Evolutionary conservation across 1,284 basidiomycete genomes (phyloP).

Genomic region (Hymenochaete sp.): DNA sequence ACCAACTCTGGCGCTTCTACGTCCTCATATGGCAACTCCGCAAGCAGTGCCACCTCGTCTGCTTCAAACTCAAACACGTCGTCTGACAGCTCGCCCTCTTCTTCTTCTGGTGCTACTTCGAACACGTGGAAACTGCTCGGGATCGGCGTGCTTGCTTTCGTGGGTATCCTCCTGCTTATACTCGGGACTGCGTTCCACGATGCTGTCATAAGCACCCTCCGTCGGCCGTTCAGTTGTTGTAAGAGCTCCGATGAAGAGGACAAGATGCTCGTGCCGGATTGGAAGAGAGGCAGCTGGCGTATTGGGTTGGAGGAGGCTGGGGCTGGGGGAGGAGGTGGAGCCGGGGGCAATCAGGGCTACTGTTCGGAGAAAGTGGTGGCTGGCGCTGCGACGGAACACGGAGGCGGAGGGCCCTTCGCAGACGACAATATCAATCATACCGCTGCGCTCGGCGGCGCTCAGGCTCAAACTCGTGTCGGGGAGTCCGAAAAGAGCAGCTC

Average conservation of each 20-base stretch:
- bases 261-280: conserved; percentile 16
- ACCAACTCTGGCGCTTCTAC: not conserved
- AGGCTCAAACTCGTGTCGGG: conserved; percentile 5
- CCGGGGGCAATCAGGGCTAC: conserved; percentile 1
- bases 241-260: conserved; percentile 3
- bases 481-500: conserved; percentile 3
- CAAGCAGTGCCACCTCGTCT: not conserved
- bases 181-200: conserved; percentile 15
- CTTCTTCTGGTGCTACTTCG: conserved; percentile 7
- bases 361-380: no score
- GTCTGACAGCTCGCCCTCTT: not conserved
- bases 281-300: conserved; percentile 16
- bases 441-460: no score
- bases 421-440: no score
- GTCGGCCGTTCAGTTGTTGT: conserved; percentile 1
- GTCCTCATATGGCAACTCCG: not conserved
- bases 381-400: no score
- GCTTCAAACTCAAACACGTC: not conserved
- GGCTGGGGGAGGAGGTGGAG: not conserved
- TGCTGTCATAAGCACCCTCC: conserved; percentile 4
- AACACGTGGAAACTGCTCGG: conserved; percentile 18
- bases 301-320: conserved; percentile 6
- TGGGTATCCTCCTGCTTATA: conserved; percentile 8
- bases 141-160: conserved; percentile 14
- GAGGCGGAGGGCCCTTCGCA: no score